Percentiles rank a stretch among this genome's conserved stretches.
These are phyloP conservation scores for Umbelopsis vinacea DNA, from an alignment of 192 early-diverging fungal genomes.

Conservation along the genomic window DNA sequence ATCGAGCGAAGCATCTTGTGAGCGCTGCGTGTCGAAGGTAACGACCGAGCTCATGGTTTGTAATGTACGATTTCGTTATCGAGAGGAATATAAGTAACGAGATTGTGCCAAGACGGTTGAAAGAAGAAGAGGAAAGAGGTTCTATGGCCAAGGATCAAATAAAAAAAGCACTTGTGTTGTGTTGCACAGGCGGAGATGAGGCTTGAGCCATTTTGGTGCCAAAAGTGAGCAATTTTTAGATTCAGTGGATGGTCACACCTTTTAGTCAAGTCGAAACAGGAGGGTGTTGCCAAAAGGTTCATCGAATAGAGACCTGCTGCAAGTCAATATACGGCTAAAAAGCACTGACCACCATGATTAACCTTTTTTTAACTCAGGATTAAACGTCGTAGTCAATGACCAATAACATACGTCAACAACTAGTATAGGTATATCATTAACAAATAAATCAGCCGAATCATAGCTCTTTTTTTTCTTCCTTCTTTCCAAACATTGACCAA, in stretches of 20 bases:
- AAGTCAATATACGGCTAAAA: too few relatives aligned
- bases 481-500: not conserved
- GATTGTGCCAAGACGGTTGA: not conserved
- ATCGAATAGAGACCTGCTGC: too few relatives aligned
- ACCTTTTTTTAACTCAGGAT: too few relatives aligned
- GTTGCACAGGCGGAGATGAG: not conserved
- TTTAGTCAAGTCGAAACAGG: too few relatives aligned
- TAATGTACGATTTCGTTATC: too few relatives aligned
- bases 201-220: not conserved
- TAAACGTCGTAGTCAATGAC: too few relatives aligned
- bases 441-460: too few relatives aligned
- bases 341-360: too few relatives aligned
- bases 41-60: constrained; percentile 17
- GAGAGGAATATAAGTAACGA: too few relatives aligned
- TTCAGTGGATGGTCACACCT: not conserved
- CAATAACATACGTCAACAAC: too few relatives aligned
- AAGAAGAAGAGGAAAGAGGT: not conserved
- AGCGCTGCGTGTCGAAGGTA: constrained; percentile 31
- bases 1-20: constrained; percentile 34
- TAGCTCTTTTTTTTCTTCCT: too few relatives aligned
- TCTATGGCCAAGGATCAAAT: not conserved
- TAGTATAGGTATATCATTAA: not conserved
- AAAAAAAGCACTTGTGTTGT: not conserved
- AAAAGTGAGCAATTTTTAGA: not conserved
- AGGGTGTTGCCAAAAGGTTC: too few relatives aligned